A percentile compares a stretch with the other conserved stretches of the same genome.
Conservation (phyloP, 2,329 filamentous ascomycete genomes). For the Aspergillus sp. region DNA sequence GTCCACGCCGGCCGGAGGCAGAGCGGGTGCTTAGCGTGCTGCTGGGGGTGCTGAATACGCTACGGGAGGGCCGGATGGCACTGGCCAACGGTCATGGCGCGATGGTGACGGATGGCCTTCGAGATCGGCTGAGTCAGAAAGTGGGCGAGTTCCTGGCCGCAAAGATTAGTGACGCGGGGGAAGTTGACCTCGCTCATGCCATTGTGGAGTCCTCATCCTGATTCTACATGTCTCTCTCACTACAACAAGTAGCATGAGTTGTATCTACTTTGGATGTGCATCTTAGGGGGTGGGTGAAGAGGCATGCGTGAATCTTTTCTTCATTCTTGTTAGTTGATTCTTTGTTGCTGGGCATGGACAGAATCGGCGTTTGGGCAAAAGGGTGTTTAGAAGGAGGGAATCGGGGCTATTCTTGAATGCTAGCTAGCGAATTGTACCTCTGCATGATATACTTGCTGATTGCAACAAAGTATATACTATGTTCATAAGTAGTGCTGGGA, state of each 20-base stretch:
- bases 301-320: too few species aligned
- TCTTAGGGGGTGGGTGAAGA: too few species aligned
- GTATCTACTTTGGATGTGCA: too few species aligned
- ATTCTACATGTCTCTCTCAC: not conserved
- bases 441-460: too few species aligned
- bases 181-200: constrained; percentile 42
- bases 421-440: too few species aligned
- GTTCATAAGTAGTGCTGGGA: too few species aligned
- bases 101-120: constrained; percentile 40
- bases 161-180: constrained; percentile 44
- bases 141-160: constrained; percentile 46
- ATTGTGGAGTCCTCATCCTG: constrained; percentile 34
- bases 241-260: too few species aligned
- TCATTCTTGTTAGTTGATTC: too few species aligned
- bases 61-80: constrained; percentile 51
- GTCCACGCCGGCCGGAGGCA: constrained; percentile 58
- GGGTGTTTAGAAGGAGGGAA: too few species aligned
- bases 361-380: not conserved
- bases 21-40: constrained; percentile 62
- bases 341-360: too few species aligned
- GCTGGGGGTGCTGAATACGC: constrained; percentile 55
- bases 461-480: too few species aligned
- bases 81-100: constrained; percentile 44
- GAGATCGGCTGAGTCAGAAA: constrained; percentile 39
- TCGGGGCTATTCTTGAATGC: too few species aligned